Evolutionary conservation across 2,329 filamentous ascomycete species (phyloP).

Genomic region (Blumeria hordei): DNA sequence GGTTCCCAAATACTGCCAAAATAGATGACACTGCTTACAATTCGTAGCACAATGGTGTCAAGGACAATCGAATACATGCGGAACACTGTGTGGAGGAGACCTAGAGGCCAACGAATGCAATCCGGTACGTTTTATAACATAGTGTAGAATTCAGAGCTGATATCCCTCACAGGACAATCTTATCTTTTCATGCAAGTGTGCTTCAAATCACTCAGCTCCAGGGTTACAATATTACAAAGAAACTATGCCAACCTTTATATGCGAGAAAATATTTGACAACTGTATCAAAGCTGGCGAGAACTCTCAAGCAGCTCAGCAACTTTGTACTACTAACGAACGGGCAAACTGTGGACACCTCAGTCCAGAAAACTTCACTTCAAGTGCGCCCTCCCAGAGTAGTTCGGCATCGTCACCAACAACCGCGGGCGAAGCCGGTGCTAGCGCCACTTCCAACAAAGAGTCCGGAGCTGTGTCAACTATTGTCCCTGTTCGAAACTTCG

Average conservation of each 20-base stretch:
- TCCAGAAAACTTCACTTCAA: constrained; percentile 11
- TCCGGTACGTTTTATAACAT: constrained; percentile 20
- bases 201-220: constrained; percentile 24
- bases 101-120: constrained; percentile 29
- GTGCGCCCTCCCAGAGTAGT: constrained; percentile 15
- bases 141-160: no score
- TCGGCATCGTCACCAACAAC: constrained; percentile 17
- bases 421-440: constrained; percentile 10
- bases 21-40: constrained; percentile 5
- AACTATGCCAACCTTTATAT: constrained; percentile 36
- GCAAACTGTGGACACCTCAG: constrained; percentile 24
- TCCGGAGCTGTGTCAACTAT: constrained; percentile 19
- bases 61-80: constrained; percentile 33
- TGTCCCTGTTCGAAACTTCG: constrained; percentile 19
- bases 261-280: constrained; percentile 24
- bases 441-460: constrained; percentile 6
- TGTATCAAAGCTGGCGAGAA: constrained; percentile 22
- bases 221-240: constrained; percentile 29
- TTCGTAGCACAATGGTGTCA: constrained; percentile 28
- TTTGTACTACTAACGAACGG: constrained; percentile 21
- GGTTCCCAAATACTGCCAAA: background rate
- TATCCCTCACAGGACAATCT: constrained; percentile 20
- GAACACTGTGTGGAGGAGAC: constrained; percentile 28
- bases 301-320: constrained; percentile 20
- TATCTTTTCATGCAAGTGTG: constrained; percentile 31